Percentiles rank a stretch among this genome's conserved stretches.
phyloP scores from a whole-genome alignment of 768 basidiomycete species.

The Suillus cothurnatus region DNA sequence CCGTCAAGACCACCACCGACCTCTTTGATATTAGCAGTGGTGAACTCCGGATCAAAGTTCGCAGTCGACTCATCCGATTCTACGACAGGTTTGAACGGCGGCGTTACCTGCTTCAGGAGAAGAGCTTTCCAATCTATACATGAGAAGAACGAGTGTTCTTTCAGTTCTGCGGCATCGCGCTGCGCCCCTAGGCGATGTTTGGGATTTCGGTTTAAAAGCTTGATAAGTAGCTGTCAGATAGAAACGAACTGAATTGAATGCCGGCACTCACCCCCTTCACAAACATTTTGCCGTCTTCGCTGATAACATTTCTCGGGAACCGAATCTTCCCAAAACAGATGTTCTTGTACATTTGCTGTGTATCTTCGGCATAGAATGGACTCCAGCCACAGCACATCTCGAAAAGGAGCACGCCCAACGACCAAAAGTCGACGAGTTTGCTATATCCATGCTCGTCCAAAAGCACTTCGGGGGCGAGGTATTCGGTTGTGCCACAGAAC shows the following conservation, averaged over 20 bases:
- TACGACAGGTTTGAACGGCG: conserved; percentile 97
- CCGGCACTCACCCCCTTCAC: conserved; percentile 86
- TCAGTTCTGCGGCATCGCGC: conserved; percentile 90
- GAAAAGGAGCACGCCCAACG: conserved; percentile 91
- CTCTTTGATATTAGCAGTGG: conserved; percentile 83
- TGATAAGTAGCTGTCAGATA: conserved; percentile 14
- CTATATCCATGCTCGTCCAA: conserved; percentile 98
- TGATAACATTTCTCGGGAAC: conserved; percentile 95
- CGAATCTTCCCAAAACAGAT: conserved; percentile 99
- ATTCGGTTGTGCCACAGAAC: conserved; percentile 98
- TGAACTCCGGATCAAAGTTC: conserved; percentile 99
- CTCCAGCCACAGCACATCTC: conserved; percentile 99
- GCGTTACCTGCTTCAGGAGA: conserved; percentile 84
- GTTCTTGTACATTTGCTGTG: conserved; percentile 99
- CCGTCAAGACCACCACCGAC: conserved; percentile 57
- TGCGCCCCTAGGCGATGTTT: conserved; percentile 92
- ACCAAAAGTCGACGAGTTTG: conserved; percentile 99
- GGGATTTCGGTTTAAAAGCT: conserved; percentile 99
- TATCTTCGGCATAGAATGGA: conserved; percentile 99
- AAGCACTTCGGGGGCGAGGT: conserved; percentile 98
- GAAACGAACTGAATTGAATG: conserved; percentile 14
- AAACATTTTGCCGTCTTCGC: conserved; percentile 98
- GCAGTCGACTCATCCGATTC: conserved; percentile 98
- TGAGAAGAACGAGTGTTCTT: conserved; percentile 94
- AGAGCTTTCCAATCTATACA: conserved; percentile 91